Conservation (phyloP, 2,329 filamentous ascomycete genomes). For the Daldinia sp. region DNA sequence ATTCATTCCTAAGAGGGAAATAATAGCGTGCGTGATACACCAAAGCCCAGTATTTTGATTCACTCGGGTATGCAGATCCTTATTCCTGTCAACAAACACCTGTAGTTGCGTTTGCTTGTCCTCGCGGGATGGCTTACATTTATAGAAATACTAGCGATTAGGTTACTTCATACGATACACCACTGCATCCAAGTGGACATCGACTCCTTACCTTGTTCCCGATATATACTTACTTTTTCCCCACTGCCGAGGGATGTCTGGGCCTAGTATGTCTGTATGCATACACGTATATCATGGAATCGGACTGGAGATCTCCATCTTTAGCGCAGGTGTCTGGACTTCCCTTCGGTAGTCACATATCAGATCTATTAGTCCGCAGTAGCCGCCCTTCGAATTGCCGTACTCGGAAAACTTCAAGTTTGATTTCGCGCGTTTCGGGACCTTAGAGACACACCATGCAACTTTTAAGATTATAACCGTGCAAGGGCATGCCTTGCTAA, state of each 20-base stretch:
- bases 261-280: slow-evolving; percentile 3
- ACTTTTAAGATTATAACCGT: slow-evolving; percentile 16
- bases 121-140: neutral
- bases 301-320: slow-evolving; percentile 7
- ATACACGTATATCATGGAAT: neutral
- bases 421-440: slow-evolving; percentile 8
- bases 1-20: slow-evolving; percentile 8
- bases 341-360: slow-evolving; percentile 16
- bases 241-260: slow-evolving; percentile 13
- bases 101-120: slow-evolving; percentile 21
- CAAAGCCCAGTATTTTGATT: neutral
- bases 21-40: neutral
- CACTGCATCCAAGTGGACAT: neutral
- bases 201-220: slow-evolving; percentile 5
- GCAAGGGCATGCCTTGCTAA: slow-evolving; percentile 24
- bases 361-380: slow-evolving; percentile 13
- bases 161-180: slow-evolving; percentile 17
- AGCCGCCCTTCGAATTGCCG: slow-evolving; percentile 19
- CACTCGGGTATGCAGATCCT: slow-evolving; percentile 19
- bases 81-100: slow-evolving; percentile 31
- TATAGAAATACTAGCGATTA: slow-evolving; percentile 18
- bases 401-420: slow-evolving; percentile 9
- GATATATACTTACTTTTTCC: slow-evolving; percentile 11
- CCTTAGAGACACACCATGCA: slow-evolving; percentile 14
- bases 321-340: slow-evolving; percentile 16